These are phyloP conservation scores for Parafenestella ontariensis DNA, from an alignment of 2,329 filamentous ascomycete genomes.

Conservation along the genomic window DNA sequence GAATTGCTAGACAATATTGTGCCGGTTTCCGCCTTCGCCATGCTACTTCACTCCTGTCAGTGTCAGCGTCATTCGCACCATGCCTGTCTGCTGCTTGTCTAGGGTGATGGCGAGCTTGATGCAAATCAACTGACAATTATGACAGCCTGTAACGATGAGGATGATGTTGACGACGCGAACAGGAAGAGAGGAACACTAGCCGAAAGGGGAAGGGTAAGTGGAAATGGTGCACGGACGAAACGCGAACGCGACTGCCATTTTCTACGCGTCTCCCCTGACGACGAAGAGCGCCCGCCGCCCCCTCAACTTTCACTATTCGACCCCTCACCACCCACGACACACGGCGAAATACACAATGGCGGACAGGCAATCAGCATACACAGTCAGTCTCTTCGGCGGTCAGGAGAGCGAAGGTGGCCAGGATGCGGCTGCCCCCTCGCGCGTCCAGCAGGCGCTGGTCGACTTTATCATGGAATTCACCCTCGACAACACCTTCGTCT, in stretches of 20 bases:
- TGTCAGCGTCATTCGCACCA: neutral
- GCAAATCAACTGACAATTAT: neutral
- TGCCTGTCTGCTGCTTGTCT: neutral
- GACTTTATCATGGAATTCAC: constrained; percentile 94
- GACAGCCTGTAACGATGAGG: neutral
- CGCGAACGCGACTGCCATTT: constrained; percentile 21
- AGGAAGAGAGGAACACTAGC: constrained; percentile 12
- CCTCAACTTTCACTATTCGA: constrained; percentile 16
- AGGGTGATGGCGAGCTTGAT: neutral
- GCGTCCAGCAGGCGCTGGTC: constrained; percentile 78
- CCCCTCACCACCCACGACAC: constrained; percentile 18
- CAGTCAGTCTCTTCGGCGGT: constrained; percentile 76
- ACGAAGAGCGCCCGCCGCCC: constrained; percentile 21
- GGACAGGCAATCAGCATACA: constrained; percentile 86
- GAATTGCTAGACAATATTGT: constrained; percentile 2
- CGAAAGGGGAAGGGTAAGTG: constrained; percentile 12
- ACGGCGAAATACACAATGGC: constrained; percentile 30
- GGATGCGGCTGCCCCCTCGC: constrained; percentile 42
- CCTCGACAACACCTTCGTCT: constrained; percentile 92
- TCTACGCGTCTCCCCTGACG: constrained; percentile 25
- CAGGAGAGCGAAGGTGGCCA: constrained; percentile 43
- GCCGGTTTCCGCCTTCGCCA: constrained; percentile 27
- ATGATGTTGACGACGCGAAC: neutral
- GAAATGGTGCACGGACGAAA: constrained; percentile 19
- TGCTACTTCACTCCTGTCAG: neutral